Evolutionary conservation across 2,329 filamentous ascomycete genomes (phyloP).

Genomic region (Fusarium anguioides): DNA sequence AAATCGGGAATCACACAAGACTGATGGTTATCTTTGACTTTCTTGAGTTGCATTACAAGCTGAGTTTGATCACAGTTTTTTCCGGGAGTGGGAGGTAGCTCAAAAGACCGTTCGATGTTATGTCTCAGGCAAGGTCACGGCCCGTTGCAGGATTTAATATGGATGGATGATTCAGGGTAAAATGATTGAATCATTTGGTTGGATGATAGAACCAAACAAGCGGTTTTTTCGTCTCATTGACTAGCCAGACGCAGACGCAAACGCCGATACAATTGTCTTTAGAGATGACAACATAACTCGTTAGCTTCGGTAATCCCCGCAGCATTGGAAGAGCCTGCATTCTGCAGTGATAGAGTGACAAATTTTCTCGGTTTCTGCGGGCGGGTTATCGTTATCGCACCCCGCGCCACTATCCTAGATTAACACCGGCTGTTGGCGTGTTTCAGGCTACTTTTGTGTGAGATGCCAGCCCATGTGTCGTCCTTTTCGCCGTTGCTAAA

Average conservation of each 20-base stretch:
- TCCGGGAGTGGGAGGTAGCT: not conserved
- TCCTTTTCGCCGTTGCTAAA: constrained; percentile 25
- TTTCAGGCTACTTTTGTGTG: constrained; percentile 28
- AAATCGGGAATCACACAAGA: not conserved
- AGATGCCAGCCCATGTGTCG: constrained; percentile 7
- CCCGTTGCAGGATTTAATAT: constrained; percentile 20
- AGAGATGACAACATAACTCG: not conserved
- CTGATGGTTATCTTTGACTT: not conserved
- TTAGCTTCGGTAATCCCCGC: constrained; percentile 17
- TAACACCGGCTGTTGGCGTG: constrained; percentile 14
- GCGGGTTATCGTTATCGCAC: constrained; percentile 56
- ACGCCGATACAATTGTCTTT: not conserved
- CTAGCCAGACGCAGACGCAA: not conserved
- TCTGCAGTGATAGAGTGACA: constrained; percentile 5
- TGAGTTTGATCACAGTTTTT: not conserved
- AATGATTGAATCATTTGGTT: constrained; percentile 2
- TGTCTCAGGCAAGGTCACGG: constrained; percentile 23
- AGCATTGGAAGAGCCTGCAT: not conserved
- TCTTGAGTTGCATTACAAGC: not conserved
- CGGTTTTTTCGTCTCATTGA: constrained; percentile 3
- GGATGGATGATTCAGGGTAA: not conserved
- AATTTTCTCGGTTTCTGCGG: constrained; percentile 25
- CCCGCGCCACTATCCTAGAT: constrained; percentile 46
- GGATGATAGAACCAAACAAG: not conserved
- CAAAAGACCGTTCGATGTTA: constrained; percentile 2